phyloP scores from a whole-genome alignment of 192 early-diverging fungal species.

The Coemansia sp. region DNA sequence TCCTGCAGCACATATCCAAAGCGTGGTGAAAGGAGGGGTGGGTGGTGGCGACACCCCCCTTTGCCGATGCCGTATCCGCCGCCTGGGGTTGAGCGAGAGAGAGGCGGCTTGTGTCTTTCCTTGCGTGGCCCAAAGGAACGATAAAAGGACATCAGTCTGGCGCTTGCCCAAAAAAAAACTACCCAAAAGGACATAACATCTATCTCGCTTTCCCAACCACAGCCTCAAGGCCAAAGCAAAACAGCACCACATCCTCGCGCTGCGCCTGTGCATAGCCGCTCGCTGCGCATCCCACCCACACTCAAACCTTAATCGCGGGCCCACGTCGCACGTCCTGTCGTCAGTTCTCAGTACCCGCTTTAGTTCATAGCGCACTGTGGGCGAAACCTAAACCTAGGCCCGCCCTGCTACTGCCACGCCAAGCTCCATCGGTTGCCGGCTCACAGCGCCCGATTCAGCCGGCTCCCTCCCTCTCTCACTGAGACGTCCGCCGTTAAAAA shows the following conservation, averaged over 20 bases:
- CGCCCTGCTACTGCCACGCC: slow-evolving; percentile 4
- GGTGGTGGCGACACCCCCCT: background rate
- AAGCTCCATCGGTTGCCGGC: slow-evolving; percentile 1
- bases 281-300: too few relatives aligned
- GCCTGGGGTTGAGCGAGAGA: background rate
- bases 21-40: background rate
- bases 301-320: background rate
- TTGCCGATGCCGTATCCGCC: background rate
- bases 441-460: slow-evolving; percentile 4
- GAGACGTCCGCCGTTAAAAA: background rate
- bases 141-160: background rate
- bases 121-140: background rate
- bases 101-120: background rate
- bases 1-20: background rate
- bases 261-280: background rate
- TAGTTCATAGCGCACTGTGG: background rate
- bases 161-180: background rate
- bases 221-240: background rate
- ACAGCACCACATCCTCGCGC: background rate
- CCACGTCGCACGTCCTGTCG: background rate
- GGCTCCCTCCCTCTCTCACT: slow-evolving; percentile 3
- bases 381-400: background rate
- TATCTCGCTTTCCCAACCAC: background rate
- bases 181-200: background rate
- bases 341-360: background rate